Base-by-base conservation (phyloP, 768 basidiomycete genomes). In the Hortiboletus campestris region DNA sequence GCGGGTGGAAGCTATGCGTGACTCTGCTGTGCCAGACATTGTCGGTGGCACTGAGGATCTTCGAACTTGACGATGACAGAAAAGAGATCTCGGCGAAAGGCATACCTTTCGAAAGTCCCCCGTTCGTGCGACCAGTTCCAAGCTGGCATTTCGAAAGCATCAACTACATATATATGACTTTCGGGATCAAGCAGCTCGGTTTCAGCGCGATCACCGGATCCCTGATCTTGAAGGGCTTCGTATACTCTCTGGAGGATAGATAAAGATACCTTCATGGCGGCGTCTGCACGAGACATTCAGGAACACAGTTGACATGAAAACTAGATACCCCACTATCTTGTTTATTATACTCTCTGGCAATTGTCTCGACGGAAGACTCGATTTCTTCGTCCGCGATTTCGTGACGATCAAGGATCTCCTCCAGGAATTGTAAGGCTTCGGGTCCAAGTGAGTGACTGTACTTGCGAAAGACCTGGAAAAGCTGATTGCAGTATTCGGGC, bases 91-190 rank as follows among this genome's bases (percentile, higher is more conserved):
- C 19, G 14, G 47, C 39, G 32, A 42, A 22, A 51, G 20, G 49
- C 81, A 43, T 66, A 96, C 95, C 84, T 89, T 55, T 93, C 92
- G 65, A 98, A 98, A 2, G 89, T 87, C 44, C 88, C 88, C 55
- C 89, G 77, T 64, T 95, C 91, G 31, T 79, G 75, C 16, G 94
- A 93, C 85, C 92, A 99, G 63, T 88, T 82, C 87, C 94, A 94
- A 13, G 85, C 74, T 1, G 97, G 97, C 94, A 98, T 98, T 49
- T 96, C 94, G 64, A 94, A 96, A 11, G 96, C 88, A 68, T 96
- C 85, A 31, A 98, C 76, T 60, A 98, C 77, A 63, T 85, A 84
- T 29, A 98, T 73, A 67, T 97, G 90, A 40, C 80, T 85, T 32
- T 92, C 87, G 7, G 89, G 86, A 61, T 94, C 91, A 25, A 94